Evolutionary conservation across 2,329 filamentous ascomycete genomes (phyloP), one percentile per base, ranked within the genome.

Genomic region (Fusarium xylarioides): DNA sequence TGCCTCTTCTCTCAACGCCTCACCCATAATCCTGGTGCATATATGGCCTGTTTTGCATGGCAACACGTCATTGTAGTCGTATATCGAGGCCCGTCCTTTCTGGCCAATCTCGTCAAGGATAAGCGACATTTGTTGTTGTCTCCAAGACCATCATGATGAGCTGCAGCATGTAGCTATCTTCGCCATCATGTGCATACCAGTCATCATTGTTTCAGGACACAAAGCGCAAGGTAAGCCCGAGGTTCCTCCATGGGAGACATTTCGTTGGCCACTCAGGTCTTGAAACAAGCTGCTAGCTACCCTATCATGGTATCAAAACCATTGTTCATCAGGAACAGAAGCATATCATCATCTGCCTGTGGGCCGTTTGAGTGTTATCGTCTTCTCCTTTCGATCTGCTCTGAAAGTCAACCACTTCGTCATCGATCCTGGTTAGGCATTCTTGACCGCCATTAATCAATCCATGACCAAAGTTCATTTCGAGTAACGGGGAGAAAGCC

Each of bases 401-500:
- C 35, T 42, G 18, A 28, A 23, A 32, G n/a, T 23, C 34, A 38
- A 23, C 14, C 43, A 15, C 40, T 40, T 73, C 58, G 53, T 63
- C 53, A 72, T 68, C 57, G 63, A 65, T 34, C 28, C 19, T 18
- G 40, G 34, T 19, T 18, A 47, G 34, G 32, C n/a, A 58, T 52
- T 43, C 63, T 57, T 73, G 66, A 74, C 71, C 70, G 71, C 71
- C 63, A 71, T 68, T 64, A 50, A 64, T 44, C 21, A 46, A 64
- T 44, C 28, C 49, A 32, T 40, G 50, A n/a, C n/a, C 43, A 56
- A 37, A 37, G 30, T 49, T 44, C 43, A 54, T 58, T 43, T 74
- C 63, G 23, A 35, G 23, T 14, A 54, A 28, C 10, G 50, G 49
- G 49, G 38, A 37, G 38, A 46, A 62, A 28, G 11, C 37, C 38